Base-by-base conservation (phyloP, 2,329 filamentous ascomycete genomes). In the Epichloe brachyelytri region DNA sequence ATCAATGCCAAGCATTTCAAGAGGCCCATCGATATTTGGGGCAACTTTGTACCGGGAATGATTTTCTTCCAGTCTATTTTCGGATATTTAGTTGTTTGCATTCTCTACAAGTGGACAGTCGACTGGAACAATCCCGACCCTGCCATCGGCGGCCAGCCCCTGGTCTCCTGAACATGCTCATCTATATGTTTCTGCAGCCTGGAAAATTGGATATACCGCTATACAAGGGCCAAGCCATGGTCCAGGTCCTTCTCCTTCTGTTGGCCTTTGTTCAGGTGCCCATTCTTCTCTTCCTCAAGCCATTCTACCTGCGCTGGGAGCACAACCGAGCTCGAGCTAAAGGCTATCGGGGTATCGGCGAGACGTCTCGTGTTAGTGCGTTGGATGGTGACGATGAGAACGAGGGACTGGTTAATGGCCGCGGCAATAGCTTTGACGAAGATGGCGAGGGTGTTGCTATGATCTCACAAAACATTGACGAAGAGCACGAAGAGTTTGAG, bases 61-160 rank as follows among this genome's bases (percentile, higher is more conserved):
- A 89, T 98, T 62, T 98, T 98, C 75, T 97, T 98, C 80, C 94
- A 98, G 73, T 83, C 88, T 57, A 98, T 98, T 65, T 98, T 98
- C 58, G 93, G 93, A 48, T 98, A 98, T 65, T 80, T 98, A 17
- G 87, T 95, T 46, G 74, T 96, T 63, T 88, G 87, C 62, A 96
- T 98, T 63, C 72, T 98, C 60, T 97, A 94, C 78, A 98, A 98
- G 72, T 98, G 94, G 93, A 85, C 79, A 10, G 78, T 95, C 38
- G 84, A 98, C 68, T 98, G 93, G 93, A 60, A 65, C 30, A 68
- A 69, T 50, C 71, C 72, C 46, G 80, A 54, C 11, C 51, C 49
- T 1, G 37, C 46, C 7, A 54, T 53, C 30, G 45, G 75, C 11
- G 77, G 76, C 41, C 77, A 80, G 55, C 88, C 94, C 93, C 94